Base-by-base conservation (phyloP, 495 filamentous ascomycete genomes). In the Xylaria scruposa region DNA sequence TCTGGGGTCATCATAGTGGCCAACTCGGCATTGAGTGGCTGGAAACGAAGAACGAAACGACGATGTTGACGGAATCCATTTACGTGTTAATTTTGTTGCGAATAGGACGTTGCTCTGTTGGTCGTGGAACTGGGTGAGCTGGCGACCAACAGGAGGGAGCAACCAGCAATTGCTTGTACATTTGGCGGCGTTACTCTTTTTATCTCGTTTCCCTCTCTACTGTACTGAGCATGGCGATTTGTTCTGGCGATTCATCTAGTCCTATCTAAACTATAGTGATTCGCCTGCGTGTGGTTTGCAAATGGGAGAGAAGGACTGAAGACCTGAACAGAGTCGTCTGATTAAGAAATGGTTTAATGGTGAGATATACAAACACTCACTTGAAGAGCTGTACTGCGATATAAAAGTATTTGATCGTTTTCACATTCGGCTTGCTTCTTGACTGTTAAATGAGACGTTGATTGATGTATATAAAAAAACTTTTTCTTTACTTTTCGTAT, bases 351-450 rank as follows among this genome's bases (percentile, higher is more conserved):
- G 62, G 54, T 17, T 15, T 59, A 19, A 63, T 67, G 19, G 54
- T 44, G 40, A 72, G 60, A 60, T 47, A 67, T 40, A 33, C 63
- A 67, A 53, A 59, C 40, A 51, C 42, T 72, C 54, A 15, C 64
- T 61, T 42, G 56, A 67, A 53, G 54, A n/a, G 38, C 47, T 61
- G 63, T 61, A 66, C 54, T 38, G 62, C 64, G 51, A 72, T 67
- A 72, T 60, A 72, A 71, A 72, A 72, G 70, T 59, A 72, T 67
- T 67, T 58, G 68, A 60, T 67, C 59, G 62, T 66, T 63, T 40
- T 26, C 26, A 42, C 72, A 47, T 60, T 17, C n/a, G 15, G 36
- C 19, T 13, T 3, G 15, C 21, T 63, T 3, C 15, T 38, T 38
- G 36, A 38, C 36, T 38, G 36, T 8, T 8, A 38, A 8, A 38